Percentiles rank a stretch among this genome's conserved stretches.
phyloP scores from a whole-genome alignment of 169 alveolate species.

The Babesia ovis region DNA sequence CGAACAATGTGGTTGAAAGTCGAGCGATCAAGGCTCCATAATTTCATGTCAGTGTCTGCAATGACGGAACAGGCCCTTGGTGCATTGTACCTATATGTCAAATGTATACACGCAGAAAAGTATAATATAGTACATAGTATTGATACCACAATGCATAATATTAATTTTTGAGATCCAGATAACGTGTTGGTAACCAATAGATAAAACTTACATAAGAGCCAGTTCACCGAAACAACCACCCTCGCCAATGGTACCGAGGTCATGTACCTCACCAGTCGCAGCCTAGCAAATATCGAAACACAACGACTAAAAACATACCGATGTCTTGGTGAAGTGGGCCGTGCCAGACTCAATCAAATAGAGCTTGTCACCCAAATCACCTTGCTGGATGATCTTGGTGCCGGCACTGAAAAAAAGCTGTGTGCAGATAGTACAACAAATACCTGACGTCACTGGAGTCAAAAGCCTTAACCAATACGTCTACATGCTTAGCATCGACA shows the following conservation, averaged over 20 bases:
- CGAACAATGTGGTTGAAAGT: constrained; percentile 93
- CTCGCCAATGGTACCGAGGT: constrained; percentile 77
- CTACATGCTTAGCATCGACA: constrained; percentile 39
- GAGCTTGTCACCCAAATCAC: constrained; percentile 94
- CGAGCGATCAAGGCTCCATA: constrained; percentile 92
- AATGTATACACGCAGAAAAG: no score
- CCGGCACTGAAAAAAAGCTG: constrained; percentile 51
- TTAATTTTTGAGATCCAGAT: no score
- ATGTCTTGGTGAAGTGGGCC: constrained; percentile 82
- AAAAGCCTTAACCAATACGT: constrained; percentile 51
- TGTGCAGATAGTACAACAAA: neutral
- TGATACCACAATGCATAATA: no score
- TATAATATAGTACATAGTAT: no score
- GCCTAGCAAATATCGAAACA: constrained; percentile 15
- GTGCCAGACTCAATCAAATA: constrained; percentile 90
- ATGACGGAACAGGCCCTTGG: constrained; percentile 95
- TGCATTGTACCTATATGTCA: constrained; percentile 83
- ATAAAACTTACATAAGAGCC: constrained; percentile 81
- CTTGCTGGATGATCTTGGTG: constrained; percentile 86
- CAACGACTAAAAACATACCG: constrained; percentile 7
- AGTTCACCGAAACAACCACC: constrained; percentile 97
- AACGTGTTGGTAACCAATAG: no score
- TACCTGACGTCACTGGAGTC: constrained; percentile 47
- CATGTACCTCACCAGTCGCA: constrained; percentile 75
- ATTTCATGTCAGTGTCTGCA: constrained; percentile 85